Evolutionary conservation across 306 rosid species (phyloP), one percentile per base, ranked within the genome.

Genomic region (Begonia fuchsioides): DNA sequence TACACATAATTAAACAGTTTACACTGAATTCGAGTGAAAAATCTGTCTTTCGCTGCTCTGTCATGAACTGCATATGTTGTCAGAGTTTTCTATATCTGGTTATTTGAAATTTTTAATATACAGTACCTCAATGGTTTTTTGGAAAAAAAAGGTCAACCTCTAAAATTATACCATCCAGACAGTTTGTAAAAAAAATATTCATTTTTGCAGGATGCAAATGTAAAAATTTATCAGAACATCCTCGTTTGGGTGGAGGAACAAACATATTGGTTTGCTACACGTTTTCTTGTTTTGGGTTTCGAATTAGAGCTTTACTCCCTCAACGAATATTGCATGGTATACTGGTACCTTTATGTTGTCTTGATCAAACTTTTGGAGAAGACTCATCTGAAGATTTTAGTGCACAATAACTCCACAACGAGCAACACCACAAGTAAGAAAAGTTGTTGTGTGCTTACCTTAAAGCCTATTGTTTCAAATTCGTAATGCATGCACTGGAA

Each of bases 271-370:
- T 78, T 84, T 70, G 93, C 97, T 62, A 71, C 69, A 15, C 97
- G 92, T 47, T 88, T 88, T 74, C 90, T 88, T 61, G 66, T 71
- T 54, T 71, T 88, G 72, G 97, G 97, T 62, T 88, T 88, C 59
- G 97, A 88, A 53, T 59, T 88, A 71, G 93, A 88, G 64, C 90
- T 88, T 17, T 88, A 88, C 60, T 72, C 95, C 14, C 64, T 72
- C n/a, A 76, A 80, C 72, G 93, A 88, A 66, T 88, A 84, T 72
- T 84, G 93, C 77, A 88, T 88, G 97, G 93, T 84, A 39, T 88
- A 88, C 68, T 88, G 97, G 97, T 84, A 88, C 52, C 74, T 84
- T 32, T 70, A 82, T 64, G 77, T 70, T 64, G 78, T 81, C 56
- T 63, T 76, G 71, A 65, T 77, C 75, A 88, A 84, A 77, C 86